Percentiles rank a stretch among this genome's conserved stretches.
phyloP scores from a whole-genome alignment of 176 grass and related monocot genomes.

The Miscanthus lutarioriparius region DNA sequence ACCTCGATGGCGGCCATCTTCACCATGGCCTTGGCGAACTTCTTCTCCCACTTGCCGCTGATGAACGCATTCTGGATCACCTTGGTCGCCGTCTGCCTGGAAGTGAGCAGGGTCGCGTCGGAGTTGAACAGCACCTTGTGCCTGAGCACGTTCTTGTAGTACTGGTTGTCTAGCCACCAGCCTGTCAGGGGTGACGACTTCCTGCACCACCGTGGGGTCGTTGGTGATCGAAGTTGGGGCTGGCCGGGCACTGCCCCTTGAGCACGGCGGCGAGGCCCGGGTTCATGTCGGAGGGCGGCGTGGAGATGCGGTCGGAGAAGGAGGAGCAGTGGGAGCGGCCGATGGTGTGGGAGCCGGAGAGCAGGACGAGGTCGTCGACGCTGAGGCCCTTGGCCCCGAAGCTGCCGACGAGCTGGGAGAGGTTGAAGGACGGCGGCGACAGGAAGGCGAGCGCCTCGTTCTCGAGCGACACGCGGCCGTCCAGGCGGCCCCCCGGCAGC shows the following conservation, averaged over 20 bases:
- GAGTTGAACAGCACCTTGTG: slow-evolving; percentile 47
- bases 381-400: slow-evolving; percentile 46
- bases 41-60: too few relatives aligned
- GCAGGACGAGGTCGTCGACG: slow-evolving; percentile 40
- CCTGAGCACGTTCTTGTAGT: slow-evolving; percentile 28
- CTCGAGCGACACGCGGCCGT: slow-evolving; percentile 40
- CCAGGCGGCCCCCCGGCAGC: slow-evolving; percentile 29
- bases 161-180: slow-evolving; percentile 45
- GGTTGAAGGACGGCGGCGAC: background rate
- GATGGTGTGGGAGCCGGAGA: slow-evolving; percentile 56
- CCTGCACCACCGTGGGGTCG: slow-evolving; percentile 30
- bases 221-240: background rate
- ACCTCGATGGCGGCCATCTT: too few relatives aligned
- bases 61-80: too few relatives aligned
- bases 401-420: background rate
- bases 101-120: slow-evolving; percentile 34
- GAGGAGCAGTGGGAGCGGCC: slow-evolving; percentile 56
- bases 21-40: too few relatives aligned
- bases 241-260: slow-evolving; percentile 9
- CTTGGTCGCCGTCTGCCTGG: background rate
- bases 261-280: background rate
- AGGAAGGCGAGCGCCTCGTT: slow-evolving; percentile 29
- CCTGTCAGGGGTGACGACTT: slow-evolving; percentile 15
- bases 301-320: slow-evolving; percentile 22
- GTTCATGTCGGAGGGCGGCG: slow-evolving; percentile 25